A percentile compares a stretch with the other conserved stretches of the same genome.
Evolutionary conservation across 2,329 filamentous ascomycete species (phyloP).

Genomic region (Acrocalymma vagum): DNA sequence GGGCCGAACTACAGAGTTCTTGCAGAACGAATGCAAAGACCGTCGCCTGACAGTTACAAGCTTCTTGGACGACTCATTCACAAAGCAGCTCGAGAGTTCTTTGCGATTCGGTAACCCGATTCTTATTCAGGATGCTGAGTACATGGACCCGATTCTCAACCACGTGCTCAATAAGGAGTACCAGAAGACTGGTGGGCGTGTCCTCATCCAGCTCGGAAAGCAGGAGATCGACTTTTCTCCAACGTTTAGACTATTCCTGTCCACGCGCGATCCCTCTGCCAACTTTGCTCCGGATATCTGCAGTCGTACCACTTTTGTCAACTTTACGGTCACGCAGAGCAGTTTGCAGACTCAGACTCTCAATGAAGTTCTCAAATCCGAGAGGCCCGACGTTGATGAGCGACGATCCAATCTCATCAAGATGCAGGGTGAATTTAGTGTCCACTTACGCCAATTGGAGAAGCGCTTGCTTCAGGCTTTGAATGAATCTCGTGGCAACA

Average conservation of each 20-base stretch:
- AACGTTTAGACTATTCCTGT: slow-evolving; percentile 92
- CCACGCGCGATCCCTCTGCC: slow-evolving; percentile 94
- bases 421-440: slow-evolving; percentile 97
- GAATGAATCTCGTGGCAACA: slow-evolving; percentile 97
- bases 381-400: slow-evolving; percentile 96
- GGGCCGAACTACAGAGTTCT: slow-evolving; percentile 90
- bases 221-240: slow-evolving; percentile 99
- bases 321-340: slow-evolving; percentile 98
- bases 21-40: slow-evolving; percentile 94
- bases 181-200: slow-evolving; percentile 96
- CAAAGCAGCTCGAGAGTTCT: slow-evolving; percentile 96
- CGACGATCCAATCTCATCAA: slow-evolving; percentile 97
- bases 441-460: slow-evolving; percentile 95
- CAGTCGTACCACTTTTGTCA: slow-evolving; percentile 98
- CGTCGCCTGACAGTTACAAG: slow-evolving; percentile 94
- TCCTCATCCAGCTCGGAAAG: slow-evolving; percentile 96
- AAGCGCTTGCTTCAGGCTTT: slow-evolving; percentile 92
- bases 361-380: slow-evolving; percentile 96
- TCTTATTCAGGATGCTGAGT: slow-evolving; percentile 96
- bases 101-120: slow-evolving; percentile 98
- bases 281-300: slow-evolving; percentile 96
- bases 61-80: slow-evolving; percentile 97
- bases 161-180: slow-evolving; percentile 99
- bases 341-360: slow-evolving; percentile 97
- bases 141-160: slow-evolving; percentile 95